Base-by-base conservation (phyloP, 208 protist species). In the Trypanosoma scelopori region DNA sequence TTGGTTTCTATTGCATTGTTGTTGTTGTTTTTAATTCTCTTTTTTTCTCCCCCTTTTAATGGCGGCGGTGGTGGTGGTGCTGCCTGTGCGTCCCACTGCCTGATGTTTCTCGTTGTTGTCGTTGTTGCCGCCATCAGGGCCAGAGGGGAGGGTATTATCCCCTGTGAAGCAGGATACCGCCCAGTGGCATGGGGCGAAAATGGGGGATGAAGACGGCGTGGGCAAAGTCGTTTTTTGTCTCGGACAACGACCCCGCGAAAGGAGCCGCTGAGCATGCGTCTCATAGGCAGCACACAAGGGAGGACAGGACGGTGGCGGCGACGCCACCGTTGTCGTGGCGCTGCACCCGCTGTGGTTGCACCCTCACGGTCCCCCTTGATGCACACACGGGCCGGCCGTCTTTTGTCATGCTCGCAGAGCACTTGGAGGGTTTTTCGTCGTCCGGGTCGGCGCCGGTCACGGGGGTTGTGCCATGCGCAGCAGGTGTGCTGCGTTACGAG, bases 191-290 rank as follows among this genome's bases (percentile, higher is more conserved):
- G 69, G 42, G 27, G 16, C 37, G 27, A 50, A 16, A 23, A 12
- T 87, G 84, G 80, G 84, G 84, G 22, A 46, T 53, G 30, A 78
- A 83, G 51, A 77, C 75, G 30, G 60, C 64, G 23, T 92, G 81
- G 82, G 78, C 82, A 1, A 81, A 79, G 59, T 63, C 66, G 3
- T 81, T 81, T 57, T 92, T 89, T 57, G 69, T 70, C 18, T 48
- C 77, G 37, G 28, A 61, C 3, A 9, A 37, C 9, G 3, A 3
- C 32, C 9, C 32, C 32, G 9, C 32, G 9, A 9, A 37, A 9
- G 32, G 32, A 9, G 32, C 32, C 9, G 32, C 32, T 9, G 32
- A 37, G 3, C 32, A 11, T 37, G 32, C 9, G 32, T 37, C 32
- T 37, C 32, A 9, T 9, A 37, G 16, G n/a, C 42, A n/a, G 50